Conservation (phyloP, 176 grass and related monocot genomes). For the Rhynchospora pubera region DNA sequence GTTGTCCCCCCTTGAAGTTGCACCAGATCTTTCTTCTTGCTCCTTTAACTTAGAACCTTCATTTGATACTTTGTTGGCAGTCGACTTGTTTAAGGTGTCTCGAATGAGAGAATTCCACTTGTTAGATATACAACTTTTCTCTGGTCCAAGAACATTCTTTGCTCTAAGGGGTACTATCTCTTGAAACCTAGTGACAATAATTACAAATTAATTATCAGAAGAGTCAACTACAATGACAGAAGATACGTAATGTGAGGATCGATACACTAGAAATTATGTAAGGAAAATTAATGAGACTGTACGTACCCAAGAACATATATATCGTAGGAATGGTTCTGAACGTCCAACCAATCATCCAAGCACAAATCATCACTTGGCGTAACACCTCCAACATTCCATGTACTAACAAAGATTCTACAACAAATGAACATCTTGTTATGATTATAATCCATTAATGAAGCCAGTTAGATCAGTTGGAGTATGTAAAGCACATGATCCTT, state of each 20-base stretch:
- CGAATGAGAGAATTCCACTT: conserved; percentile 77
- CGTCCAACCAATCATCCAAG: conserved; percentile 87
- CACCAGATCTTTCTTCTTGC: not conserved
- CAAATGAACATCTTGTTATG: conserved; percentile 7
- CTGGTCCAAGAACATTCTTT: conserved; percentile 84
- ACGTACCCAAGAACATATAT: conserved; percentile 99
- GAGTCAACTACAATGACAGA: not conserved
- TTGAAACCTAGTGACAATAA: conserved; percentile 63
- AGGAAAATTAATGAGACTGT: not conserved
- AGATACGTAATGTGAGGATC: not conserved
- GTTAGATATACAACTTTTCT: conserved; percentile 43
- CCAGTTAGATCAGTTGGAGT: conserved; percentile 1
- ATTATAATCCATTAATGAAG: conserved; percentile 1
- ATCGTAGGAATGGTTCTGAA: conserved; percentile 43
- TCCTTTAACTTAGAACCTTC: not conserved
- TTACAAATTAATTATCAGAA: not conserved
- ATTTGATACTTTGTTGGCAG: not conserved
- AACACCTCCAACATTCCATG: conserved; percentile 86
- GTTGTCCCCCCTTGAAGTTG: conserved; percentile 19
- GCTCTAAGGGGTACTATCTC: conserved; percentile 82
- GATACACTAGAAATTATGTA: not conserved
- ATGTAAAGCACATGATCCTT: not conserved
- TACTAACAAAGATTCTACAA: conserved; percentile 72
- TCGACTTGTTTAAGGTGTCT: conserved; percentile 50
- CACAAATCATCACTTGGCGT: conserved; percentile 52